Percentiles rank a stretch among this genome's conserved stretches.
phyloP scores from a whole-genome alignment of 164 flowering plant genomes.

The Platanus orientalis region DNA sequence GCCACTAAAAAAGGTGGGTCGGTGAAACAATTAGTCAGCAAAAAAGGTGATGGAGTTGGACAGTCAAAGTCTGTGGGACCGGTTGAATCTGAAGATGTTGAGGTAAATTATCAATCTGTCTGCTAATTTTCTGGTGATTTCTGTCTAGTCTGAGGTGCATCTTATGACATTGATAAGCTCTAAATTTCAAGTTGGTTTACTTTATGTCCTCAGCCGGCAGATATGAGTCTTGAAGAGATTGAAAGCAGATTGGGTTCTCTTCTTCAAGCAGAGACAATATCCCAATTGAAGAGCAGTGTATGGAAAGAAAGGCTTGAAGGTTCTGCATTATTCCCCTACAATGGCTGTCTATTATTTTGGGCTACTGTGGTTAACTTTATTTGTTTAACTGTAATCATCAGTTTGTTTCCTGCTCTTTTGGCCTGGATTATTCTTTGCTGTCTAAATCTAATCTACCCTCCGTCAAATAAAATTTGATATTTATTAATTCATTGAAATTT shows the following conservation, averaged over 20 bases:
- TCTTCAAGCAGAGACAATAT: conserved; percentile 60
- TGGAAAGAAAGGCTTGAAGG: conserved; percentile 99
- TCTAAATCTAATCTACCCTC: background rate
- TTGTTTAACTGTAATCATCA: background rate
- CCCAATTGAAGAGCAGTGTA: conserved; percentile 82
- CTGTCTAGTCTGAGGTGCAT: background rate
- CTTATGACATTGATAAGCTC: background rate
- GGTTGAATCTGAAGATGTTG: conserved; percentile 79
- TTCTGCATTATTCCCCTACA: conserved; percentile 18
- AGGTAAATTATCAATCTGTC: conserved; percentile 39
- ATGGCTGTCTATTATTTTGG: background rate
- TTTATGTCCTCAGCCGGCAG: conserved; percentile 66
- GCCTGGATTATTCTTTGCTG: background rate
- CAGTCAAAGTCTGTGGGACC: conserved; percentile 43
- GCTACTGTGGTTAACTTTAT: background rate
- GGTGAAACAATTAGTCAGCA: conserved; percentile 44
- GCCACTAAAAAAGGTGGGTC: conserved; percentile 56
- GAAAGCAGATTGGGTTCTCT: conserved; percentile 81
- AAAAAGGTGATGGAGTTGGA: conserved; percentile 63
- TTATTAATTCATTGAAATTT: too few species aligned
- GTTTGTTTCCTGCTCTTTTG: background rate
- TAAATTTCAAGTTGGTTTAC: conserved; percentile 1
- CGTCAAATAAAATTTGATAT: too few species aligned
- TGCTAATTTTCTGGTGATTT: background rate
- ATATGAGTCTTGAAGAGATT: conserved; percentile 96